Conservation (phyloP, 164 flowering plant species). For the Houttuynia cordata region DNA sequence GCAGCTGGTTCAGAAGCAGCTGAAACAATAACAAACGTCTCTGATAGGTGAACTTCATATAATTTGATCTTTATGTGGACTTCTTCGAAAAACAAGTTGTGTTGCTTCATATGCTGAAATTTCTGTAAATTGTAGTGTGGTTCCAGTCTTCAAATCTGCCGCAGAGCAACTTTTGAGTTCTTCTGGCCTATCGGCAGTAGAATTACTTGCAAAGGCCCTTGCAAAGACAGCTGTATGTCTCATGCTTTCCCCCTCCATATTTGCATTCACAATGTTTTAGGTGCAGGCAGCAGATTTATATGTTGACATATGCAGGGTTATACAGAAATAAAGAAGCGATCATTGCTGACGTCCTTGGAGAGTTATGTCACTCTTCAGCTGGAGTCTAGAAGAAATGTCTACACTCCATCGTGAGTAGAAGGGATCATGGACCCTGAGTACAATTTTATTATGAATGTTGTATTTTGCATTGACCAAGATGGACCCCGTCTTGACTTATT, state of each 20-base stretch:
- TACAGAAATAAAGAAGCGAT: slow-evolving; percentile 77
- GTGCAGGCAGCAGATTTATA: not conserved
- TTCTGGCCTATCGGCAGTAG: slow-evolving; percentile 63
- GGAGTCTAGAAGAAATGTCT: slow-evolving; percentile 65
- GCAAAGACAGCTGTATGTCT: slow-evolving; percentile 76
- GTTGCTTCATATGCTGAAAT: not conserved
- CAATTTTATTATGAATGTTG: not conserved
- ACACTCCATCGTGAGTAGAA: slow-evolving; percentile 56
- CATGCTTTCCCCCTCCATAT: not conserved
- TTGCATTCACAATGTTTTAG: not conserved
- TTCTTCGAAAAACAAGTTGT: not conserved
- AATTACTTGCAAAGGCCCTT: slow-evolving; percentile 87
- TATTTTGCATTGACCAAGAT: not conserved
- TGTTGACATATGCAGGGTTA: slow-evolving; percentile 52
- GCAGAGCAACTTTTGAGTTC: slow-evolving; percentile 68
- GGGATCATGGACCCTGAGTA: slow-evolving; percentile 1
- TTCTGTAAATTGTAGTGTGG: slow-evolving; percentile 44
- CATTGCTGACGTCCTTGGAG: slow-evolving; percentile 74
- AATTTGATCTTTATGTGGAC: not conserved
- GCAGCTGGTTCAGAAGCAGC: slow-evolving; percentile 76
- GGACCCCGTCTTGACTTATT: not conserved
- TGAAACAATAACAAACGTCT: slow-evolving; percentile 43
- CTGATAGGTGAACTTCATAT: slow-evolving; percentile 51
- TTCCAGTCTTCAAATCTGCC: slow-evolving; percentile 77
- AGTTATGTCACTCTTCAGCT: slow-evolving; percentile 64